These are phyloP conservation scores for Vigna hirtella DNA, from an alignment of 306 rosid genomes.

Conservation along the genomic window DNA sequence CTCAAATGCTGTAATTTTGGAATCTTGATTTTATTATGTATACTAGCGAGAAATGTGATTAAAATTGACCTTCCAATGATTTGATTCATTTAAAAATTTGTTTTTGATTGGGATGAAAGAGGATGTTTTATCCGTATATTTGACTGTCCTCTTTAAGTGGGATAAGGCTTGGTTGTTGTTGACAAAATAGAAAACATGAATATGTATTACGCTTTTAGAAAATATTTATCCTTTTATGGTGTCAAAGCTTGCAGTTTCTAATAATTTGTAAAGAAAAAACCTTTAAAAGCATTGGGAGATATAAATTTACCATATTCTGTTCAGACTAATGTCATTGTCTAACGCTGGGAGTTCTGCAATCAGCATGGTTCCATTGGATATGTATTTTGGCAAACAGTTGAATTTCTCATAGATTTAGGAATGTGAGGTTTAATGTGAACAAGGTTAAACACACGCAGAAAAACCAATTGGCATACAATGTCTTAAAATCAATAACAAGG, in stretches of 20 bases:
- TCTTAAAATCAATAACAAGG: constrained; percentile 14
- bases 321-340: background rate
- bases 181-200: constrained; percentile 15
- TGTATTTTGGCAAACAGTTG: constrained; percentile 8
- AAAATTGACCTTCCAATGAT: background rate
- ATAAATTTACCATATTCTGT: background rate
- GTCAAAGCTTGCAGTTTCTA: background rate
- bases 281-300: constrained; percentile 13
- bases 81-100: background rate
- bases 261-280: constrained; percentile 31
- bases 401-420: constrained; percentile 10
- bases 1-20: background rate
- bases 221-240: constrained; percentile 23
- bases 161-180: constrained; percentile 13
- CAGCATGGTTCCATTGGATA: background rate
- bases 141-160: constrained; percentile 2
- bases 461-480: constrained; percentile 43
- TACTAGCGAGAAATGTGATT: background rate
- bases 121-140: constrained; percentile 13
- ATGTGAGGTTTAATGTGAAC: constrained; percentile 20
- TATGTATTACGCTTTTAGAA: background rate
- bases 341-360: constrained; percentile 12
- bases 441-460: constrained; percentile 12
- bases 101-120: background rate
- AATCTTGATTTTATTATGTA: background rate